A percentile compares a stretch with the other conserved stretches of the same genome.
These are phyloP conservation scores for Fusarium devonianum DNA, from an alignment of 2,329 filamentous ascomycete genomes.

Conservation along the genomic window DNA sequence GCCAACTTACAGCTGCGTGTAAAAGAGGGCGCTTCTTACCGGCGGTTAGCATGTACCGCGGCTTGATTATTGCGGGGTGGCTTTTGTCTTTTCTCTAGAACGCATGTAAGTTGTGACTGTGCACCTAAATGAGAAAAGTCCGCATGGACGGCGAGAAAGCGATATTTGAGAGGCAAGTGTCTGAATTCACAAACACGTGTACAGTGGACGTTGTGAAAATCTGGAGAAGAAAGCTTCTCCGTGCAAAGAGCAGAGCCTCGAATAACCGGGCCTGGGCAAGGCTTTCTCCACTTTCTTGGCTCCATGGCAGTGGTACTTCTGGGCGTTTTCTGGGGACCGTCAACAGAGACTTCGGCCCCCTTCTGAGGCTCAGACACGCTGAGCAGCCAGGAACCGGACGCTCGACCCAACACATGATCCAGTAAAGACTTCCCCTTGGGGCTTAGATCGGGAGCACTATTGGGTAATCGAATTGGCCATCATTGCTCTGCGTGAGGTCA, in stretches of 20 bases:
- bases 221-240: slow-evolving; percentile 28
- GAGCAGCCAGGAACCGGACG: slow-evolving; percentile 45
- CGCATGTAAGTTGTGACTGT: too few species aligned
- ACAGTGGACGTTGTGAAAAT: slow-evolving; percentile 37
- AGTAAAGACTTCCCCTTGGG: slow-evolving; percentile 39
- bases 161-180: too few species aligned
- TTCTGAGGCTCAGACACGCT: slow-evolving; percentile 40
- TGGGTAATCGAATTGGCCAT: slow-evolving; percentile 45
- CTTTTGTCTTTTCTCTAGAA: too few species aligned
- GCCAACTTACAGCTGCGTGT: slow-evolving; percentile 16
- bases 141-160: too few species aligned
- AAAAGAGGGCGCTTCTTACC: slow-evolving; percentile 1
- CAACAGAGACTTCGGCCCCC: slow-evolving; percentile 30
- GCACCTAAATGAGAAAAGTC: too few species aligned
- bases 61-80: too few species aligned
- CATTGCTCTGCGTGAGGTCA: slow-evolving; percentile 43
- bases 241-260: slow-evolving; percentile 44
- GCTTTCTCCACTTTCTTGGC: slow-evolving; percentile 26
- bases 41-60: not conserved
- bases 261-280: slow-evolving; percentile 44
- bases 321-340: slow-evolving; percentile 14
- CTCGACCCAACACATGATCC: slow-evolving; percentile 36
- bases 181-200: slow-evolving; percentile 21
- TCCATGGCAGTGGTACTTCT: slow-evolving; percentile 13
- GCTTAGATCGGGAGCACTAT: slow-evolving; percentile 43